Base-by-base conservation (phyloP, 2,329 filamentous ascomycete species). In the Lachnellula cervina region DNA sequence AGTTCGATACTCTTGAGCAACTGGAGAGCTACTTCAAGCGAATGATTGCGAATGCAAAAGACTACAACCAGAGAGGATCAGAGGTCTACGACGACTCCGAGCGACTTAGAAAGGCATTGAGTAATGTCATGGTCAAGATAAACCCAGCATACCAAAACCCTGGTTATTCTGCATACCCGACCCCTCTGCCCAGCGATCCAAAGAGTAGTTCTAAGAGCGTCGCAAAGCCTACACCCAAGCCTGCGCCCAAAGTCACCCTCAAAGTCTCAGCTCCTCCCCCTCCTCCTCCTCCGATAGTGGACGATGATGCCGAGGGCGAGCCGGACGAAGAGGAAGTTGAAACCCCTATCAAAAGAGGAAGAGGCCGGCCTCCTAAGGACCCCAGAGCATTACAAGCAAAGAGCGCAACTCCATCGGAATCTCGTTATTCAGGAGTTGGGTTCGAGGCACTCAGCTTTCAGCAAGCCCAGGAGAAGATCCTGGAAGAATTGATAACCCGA, bases 1-100 rank as follows among this genome's bases (percentile, higher is more conserved):
- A 85, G 61, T 95, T 96, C 68, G 70, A 79, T 14, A 87, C 75
- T 51, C 77, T 96, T 49, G 84, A 89, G 5, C 79, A 86, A 49
- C 76, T 96, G 13, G 91, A 96, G 71, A 86, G 88, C 67, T 92
- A 92, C 69, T 82, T 93, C 68, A 95, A 94, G 76, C 86, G 90
- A 60, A 88, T 96, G 80, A 87, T 96, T 54, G 80, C 84, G 61
- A 96, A 96, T 68, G 89, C 89, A 37, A 96, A 96, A 71, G 85
- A 90, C 52, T 94, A 84, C 73, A 93, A 93, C 67, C 79, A 86
- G 57, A 87, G 87, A 63, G 81, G 80, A 44, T 90, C 89, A 0
- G 75, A 83, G 55, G 79, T 88, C 38, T 93, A 87, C 68, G 87
- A 90, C 44, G 90, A 96, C 74, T 90, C 91, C 8, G 91, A 96